These are phyloP conservation scores for Fusarium sp. DNA, from an alignment of 2,329 filamentous ascomycete species.

Conservation along the genomic window DNA sequence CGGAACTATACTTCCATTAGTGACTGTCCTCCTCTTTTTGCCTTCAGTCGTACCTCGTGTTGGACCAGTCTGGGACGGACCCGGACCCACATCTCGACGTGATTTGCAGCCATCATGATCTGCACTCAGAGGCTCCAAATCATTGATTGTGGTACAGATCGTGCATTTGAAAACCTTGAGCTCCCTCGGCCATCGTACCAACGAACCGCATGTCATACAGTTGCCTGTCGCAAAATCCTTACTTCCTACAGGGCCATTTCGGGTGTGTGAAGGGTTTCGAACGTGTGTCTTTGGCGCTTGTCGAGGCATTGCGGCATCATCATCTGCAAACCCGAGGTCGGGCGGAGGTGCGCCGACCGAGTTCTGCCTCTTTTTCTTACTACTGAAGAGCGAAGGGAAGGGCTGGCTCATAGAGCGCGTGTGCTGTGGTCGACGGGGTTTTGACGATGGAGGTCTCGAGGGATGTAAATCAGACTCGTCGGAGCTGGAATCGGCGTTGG, in stretches of 20 bases:
- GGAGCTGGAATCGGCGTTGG: constrained; percentile 57
- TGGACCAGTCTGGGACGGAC: constrained; percentile 19
- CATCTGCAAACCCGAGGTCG: constrained; percentile 49
- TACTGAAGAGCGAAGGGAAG: constrained; percentile 77
- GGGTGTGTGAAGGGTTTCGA: constrained; percentile 40
- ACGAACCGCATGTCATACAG: constrained; percentile 88
- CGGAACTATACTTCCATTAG: constrained; percentile 42
- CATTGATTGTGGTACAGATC: constrained; percentile 87
- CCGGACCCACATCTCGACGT: constrained; percentile 42
- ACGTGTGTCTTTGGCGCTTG: constrained; percentile 47
- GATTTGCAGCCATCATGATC: constrained; percentile 37
- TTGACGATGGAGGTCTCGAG: constrained; percentile 40
- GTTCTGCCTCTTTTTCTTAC: constrained; percentile 66
- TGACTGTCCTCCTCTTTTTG: neutral
- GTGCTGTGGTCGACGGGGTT: constrained; percentile 44
- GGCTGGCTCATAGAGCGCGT: constrained; percentile 81
- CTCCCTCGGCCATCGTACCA: constrained; percentile 81
- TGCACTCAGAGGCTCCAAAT: constrained; percentile 61
- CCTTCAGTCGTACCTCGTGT: constrained; percentile 32
- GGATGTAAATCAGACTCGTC: constrained; percentile 58
- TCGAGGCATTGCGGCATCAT: constrained; percentile 48
- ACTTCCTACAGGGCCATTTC: constrained; percentile 53
- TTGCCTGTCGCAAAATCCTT: constrained; percentile 76
- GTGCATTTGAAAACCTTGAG: constrained; percentile 83
- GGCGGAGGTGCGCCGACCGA: constrained; percentile 52